Conservation (phyloP, 371 early-diverging fungal genomes). For the Gilbertella persicaria region DNA sequence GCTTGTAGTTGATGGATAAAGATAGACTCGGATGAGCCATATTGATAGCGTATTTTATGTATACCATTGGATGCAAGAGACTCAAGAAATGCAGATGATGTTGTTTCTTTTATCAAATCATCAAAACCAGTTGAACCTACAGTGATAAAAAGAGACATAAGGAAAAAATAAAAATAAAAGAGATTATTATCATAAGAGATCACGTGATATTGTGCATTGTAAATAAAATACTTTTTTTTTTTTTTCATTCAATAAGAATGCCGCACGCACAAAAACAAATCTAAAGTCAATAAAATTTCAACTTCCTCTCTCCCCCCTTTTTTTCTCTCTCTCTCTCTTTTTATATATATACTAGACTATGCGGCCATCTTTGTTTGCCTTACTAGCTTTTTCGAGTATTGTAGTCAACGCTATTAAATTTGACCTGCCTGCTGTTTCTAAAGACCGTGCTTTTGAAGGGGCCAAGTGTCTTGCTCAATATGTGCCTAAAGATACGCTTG, state of each 20-base stretch:
- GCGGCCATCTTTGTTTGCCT: constrained; percentile 23
- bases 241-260: constrained; percentile 19
- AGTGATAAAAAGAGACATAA: constrained; percentile 68
- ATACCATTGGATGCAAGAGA: constrained; percentile 29
- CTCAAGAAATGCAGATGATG: constrained; percentile 48
- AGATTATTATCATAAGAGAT: too few species aligned
- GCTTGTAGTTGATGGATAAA: constrained; percentile 20
- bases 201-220: too few species aligned
- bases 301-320: too few species aligned
- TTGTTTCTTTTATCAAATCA: constrained; percentile 57
- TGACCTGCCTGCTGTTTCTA: constrained; percentile 61
- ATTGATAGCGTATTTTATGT: constrained; percentile 70
- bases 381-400: constrained; percentile 27
- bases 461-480: constrained; percentile 76
- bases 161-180: constrained; percentile 2
- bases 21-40: constrained; percentile 61
- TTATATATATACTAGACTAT: constrained; percentile 9
- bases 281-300: neutral
- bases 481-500: constrained; percentile 70
- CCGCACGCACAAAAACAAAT: constrained; percentile 19
- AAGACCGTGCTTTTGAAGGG: constrained; percentile 31
- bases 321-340: constrained; percentile 7
- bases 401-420: constrained; percentile 69
- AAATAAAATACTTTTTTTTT: too few species aligned
- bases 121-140: constrained; percentile 93